Evolutionary conservation across 1,284 basidiomycete genomes (phyloP).

Genomic region (Inonotus obliquus): DNA sequence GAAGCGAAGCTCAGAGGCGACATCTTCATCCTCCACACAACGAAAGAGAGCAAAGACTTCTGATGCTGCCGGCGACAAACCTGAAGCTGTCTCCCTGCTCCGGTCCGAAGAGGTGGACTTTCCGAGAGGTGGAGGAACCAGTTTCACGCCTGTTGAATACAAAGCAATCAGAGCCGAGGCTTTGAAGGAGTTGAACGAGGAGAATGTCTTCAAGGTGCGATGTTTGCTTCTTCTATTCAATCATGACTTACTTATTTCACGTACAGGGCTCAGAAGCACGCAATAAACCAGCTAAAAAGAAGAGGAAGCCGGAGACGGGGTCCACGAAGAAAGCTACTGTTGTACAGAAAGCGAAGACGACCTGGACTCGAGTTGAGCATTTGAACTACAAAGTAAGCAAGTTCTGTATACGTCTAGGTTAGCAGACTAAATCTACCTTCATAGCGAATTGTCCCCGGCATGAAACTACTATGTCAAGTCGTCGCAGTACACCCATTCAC

Average conservation of each 20-base stretch:
- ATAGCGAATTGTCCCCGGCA: slow-evolving; percentile 79
- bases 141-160: slow-evolving; percentile 87
- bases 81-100: slow-evolving; percentile 34
- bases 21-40: background rate
- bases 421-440: background rate
- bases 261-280: slow-evolving; percentile 24
- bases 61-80: slow-evolving; percentile 1
- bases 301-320: slow-evolving; percentile 13
- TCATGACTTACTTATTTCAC: background rate
- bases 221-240: background rate
- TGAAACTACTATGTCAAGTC: slow-evolving; percentile 85
- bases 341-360: slow-evolving; percentile 28
- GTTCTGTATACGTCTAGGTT: background rate
- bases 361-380: slow-evolving; percentile 76
- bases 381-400: slow-evolving; percentile 83
- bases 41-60: slow-evolving; percentile 12
- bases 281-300: slow-evolving; percentile 28
- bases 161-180: slow-evolving; percentile 85
- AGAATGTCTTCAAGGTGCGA: slow-evolving; percentile 61
- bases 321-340: slow-evolving; percentile 10
- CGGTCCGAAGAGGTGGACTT: slow-evolving; percentile 85
- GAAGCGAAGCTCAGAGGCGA: slow-evolving; percentile 11
- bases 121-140: slow-evolving; percentile 84
- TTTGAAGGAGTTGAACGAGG: slow-evolving; percentile 76
- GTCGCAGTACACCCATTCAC: slow-evolving; percentile 87